Percentiles rank a stretch among this genome's conserved stretches.
These are phyloP conservation scores for Cucurbita maxima DNA, from an alignment of 306 rosid genomes.

Conservation along the genomic window DNA sequence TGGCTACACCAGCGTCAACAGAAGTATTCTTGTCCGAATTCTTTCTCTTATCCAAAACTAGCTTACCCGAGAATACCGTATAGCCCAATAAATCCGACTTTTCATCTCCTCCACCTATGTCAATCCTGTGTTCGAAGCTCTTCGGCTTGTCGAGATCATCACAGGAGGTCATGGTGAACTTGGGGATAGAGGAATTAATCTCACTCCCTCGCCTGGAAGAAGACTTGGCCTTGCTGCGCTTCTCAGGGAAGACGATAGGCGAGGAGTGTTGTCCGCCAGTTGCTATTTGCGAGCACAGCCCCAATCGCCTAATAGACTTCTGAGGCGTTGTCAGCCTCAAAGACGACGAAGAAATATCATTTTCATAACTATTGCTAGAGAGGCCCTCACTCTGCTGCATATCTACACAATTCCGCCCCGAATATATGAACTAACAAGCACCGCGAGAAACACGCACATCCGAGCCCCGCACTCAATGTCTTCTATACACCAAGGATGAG, in stretches of 20 bases:
- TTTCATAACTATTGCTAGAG: constrained; percentile 41
- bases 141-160: constrained; percentile 35
- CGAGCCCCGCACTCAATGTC: constrained; percentile 1
- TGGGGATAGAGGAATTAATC: constrained; percentile 12
- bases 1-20: constrained; percentile 27
- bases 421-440: neutral
- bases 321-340: constrained; percentile 55
- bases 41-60: constrained; percentile 66
- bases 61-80: constrained; percentile 59
- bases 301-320: constrained; percentile 66
- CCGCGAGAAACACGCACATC: constrained; percentile 9
- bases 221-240: constrained; percentile 58
- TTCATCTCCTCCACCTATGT: constrained; percentile 72
- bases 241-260: constrained; percentile 89
- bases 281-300: constrained; percentile 80
- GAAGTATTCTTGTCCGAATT: constrained; percentile 13
- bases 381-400: constrained; percentile 61
- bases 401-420: constrained; percentile 16
- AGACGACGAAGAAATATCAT: constrained; percentile 21
- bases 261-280: constrained; percentile 83
- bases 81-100: constrained; percentile 81
- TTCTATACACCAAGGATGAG: neutral
- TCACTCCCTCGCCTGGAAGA: constrained; percentile 29
- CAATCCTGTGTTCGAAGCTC: constrained; percentile 75
- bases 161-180: constrained; percentile 11